Evolutionary conservation across 208 protist genomes (phyloP), one percentile per base, ranked within the genome.

Genomic region (Borovskyia barvae): DNA sequence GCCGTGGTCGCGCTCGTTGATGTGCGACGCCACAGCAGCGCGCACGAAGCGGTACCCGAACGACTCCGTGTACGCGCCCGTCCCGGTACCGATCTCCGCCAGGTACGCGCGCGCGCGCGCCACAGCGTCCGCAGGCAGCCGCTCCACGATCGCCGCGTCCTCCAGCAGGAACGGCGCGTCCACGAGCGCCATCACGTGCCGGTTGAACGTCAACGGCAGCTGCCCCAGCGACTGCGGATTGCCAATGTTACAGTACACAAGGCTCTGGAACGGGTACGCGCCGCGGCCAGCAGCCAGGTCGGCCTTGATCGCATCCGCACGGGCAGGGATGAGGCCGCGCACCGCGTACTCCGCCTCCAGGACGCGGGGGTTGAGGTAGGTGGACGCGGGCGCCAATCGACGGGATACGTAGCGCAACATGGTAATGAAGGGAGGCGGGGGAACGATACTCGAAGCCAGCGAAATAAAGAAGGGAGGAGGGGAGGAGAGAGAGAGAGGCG

Each of bases 191-290:
- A 90, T 84, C 26, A 98, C 90, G 68, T 99, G 85, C 12, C 98
- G 86, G 65, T 81, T 81, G 75, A 99, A 99, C 9, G 98, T 98
- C 7, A 99, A 63, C 15, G 97, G 97, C 71, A 92, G 77, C 79
- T 99, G 98, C 19, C 90, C 59, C 14, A 99, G 72, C 63, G 81
- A 72, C 73, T 99, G 97, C 33, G 98, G 98, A 76, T 99, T 99
- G 57, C 98, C 99, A 74, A 99, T 99, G 83, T 99, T 99, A 82
- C 98, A 99, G 66, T 90, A 94, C 45, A 99, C 81, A 15, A 99
- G 72, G 35, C 92, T 65, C 22, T 77, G 2, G 66, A 96, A 96
- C 6, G 76, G 57, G 56, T 91, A 77, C 14, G 57, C 66, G 11
- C 30, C 52, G 45, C 45, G 64, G 48, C 74, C 82, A 8, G 43